A percentile compares a stretch with the other conserved stretches of the same genome.
Conservation (phyloP, 805 yeast species). For the Jamesozyma lodderae region DNA sequence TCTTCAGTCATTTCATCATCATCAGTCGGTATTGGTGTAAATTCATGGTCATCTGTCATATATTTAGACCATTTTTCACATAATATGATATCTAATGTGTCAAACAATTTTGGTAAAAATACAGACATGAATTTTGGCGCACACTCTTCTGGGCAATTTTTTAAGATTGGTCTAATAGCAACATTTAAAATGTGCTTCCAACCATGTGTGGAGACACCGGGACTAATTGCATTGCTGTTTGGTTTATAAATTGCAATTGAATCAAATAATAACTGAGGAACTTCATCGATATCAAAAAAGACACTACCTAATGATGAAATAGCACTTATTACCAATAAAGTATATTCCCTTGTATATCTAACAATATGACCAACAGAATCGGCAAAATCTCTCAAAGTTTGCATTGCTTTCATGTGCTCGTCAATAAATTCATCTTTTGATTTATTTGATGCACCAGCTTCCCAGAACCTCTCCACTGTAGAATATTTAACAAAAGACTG, state of each 20-base stretch:
- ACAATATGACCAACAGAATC: constrained; percentile 95
- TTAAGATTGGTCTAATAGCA: constrained; percentile 75
- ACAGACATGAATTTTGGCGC: constrained; percentile 64
- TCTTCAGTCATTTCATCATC: constrained; percentile 90
- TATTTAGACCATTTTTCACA: constrained; percentile 59
- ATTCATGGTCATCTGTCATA: constrained; percentile 34
- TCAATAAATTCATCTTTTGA: constrained; percentile 89
- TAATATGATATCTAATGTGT: constrained; percentile 64
- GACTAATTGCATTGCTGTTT: constrained; percentile 38
- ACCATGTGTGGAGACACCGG: constrained; percentile 86
- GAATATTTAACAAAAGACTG: constrained; percentile 86
- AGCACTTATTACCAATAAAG: constrained; percentile 81
- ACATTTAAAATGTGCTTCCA: constrained; percentile 96
- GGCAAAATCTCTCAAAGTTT: constrained; percentile 90
- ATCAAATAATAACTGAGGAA: constrained; percentile 68
- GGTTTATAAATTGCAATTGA: constrained; percentile 66
- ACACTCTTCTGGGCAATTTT: constrained; percentile 73
- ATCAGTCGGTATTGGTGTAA: constrained; percentile 47
- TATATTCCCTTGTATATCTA: constrained; percentile 92
- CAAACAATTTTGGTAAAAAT: constrained; percentile 68
- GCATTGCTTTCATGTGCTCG: constrained; percentile 89
- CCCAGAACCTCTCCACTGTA: constrained; percentile 95
- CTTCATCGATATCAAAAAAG: constrained; percentile 73
- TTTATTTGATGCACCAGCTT: constrained; percentile 91
- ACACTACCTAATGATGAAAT: constrained; percentile 85